phyloP scores from a whole-genome alignment of 306 rosid species.

The Prunus mongolica region DNA sequence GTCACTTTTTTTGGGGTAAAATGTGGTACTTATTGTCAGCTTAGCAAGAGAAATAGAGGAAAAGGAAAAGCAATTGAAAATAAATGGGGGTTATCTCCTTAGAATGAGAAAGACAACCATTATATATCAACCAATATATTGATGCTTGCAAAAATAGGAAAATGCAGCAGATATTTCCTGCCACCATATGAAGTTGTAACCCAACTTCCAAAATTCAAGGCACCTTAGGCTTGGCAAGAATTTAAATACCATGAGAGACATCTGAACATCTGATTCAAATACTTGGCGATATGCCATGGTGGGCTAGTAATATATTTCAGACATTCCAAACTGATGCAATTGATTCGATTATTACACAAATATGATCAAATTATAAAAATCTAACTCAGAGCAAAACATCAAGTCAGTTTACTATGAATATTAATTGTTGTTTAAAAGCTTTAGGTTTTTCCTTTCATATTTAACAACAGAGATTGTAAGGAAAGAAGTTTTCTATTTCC shows the following conservation, averaged over 20 bases:
- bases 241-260: not conserved
- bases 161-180: not conserved
- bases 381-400: not conserved
- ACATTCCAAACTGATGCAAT: constrained; percentile 5
- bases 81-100: not conserved
- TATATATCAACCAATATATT: not conserved
- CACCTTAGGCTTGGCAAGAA: not conserved
- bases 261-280: constrained; percentile 2
- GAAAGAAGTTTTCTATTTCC: not conserved
- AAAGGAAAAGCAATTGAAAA: not conserved
- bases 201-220: constrained; percentile 11
- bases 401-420: not conserved
- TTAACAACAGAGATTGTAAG: not conserved
- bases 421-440: not conserved
- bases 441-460: too few species aligned
- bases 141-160: not conserved
- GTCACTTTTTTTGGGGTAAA: too few species aligned
- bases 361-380: not conserved
- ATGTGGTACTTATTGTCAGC: not conserved
- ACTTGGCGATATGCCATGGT: constrained; percentile 1
- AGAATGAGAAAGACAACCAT: not conserved
- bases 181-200: not conserved
- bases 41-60: not conserved
- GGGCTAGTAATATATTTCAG: not conserved
- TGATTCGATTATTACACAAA: not conserved